Evolutionary conservation across 208 protist species (phyloP).

Genomic region (Ichthyophonus hoferi): DNA sequence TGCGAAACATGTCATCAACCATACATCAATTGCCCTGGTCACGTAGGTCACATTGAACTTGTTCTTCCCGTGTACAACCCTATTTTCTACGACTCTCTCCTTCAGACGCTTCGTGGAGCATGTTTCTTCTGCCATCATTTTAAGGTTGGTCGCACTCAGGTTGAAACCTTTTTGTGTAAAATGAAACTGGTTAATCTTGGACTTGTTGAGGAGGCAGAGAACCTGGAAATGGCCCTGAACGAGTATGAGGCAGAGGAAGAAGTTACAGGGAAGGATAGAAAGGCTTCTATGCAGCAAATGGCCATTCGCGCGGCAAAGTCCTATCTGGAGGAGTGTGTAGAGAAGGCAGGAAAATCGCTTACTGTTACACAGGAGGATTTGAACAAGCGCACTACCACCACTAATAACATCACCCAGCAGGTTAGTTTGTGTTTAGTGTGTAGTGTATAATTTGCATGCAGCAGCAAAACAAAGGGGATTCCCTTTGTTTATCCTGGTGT

Average conservation of each 20-base stretch:
- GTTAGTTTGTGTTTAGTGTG: too few species aligned
- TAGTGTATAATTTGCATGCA: too few species aligned
- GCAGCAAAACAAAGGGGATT: too few species aligned
- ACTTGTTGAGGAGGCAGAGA: conserved; percentile 17
- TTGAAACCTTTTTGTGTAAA: not conserved
- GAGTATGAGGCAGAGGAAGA: not conserved
- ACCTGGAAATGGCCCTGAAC: conserved; percentile 19
- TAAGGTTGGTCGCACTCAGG: not conserved
- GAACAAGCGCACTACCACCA: not conserved
- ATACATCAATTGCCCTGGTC: conserved; percentile 73
- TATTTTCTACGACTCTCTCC: conserved; percentile 61
- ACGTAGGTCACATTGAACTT: conserved; percentile 82
- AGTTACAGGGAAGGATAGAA: not conserved
- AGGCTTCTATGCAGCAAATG: not conserved
- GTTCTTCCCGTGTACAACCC: conserved; percentile 75
- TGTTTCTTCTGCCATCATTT: conserved; percentile 74
- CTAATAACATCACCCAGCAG: too few species aligned
- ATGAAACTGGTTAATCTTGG: conserved; percentile 38
- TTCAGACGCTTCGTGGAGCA: conserved; percentile 61
- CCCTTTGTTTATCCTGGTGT: too few species aligned
- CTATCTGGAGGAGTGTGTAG: not conserved
- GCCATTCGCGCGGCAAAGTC: not conserved
- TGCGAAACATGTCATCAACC: conserved; percentile 72
- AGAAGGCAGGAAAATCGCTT: not conserved
- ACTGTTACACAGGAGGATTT: not conserved